Conservation (phyloP, 2,329 filamentous ascomycete species). For the Ophiostoma populinum region DNA sequence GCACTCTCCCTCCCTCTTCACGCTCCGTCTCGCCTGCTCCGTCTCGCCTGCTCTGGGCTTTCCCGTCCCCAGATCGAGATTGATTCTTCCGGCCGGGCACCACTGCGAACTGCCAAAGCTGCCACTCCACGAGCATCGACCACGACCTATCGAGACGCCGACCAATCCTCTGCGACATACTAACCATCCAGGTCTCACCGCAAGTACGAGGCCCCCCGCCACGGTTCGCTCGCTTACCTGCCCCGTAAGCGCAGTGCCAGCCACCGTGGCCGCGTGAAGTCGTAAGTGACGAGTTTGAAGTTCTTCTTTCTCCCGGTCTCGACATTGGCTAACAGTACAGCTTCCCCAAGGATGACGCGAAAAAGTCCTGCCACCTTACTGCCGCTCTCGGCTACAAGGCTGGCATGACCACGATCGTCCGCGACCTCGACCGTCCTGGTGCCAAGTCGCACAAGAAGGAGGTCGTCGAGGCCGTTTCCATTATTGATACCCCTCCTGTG, state of each 20-base stretch:
- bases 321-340: too few relatives aligned
- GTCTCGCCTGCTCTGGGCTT: too few relatives aligned
- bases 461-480: slow-evolving; percentile 72
- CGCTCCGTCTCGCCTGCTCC: too few relatives aligned
- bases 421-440: slow-evolving; percentile 95
- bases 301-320: too few relatives aligned
- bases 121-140: not conserved
- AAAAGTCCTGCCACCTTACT: slow-evolving; percentile 98
- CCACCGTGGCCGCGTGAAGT: slow-evolving; percentile 57
- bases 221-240: slow-evolving; percentile 81
- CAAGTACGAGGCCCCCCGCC: slow-evolving; percentile 70
- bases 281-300: slow-evolving; percentile 39
- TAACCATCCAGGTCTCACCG: slow-evolving; percentile 27
- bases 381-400: slow-evolving; percentile 99
- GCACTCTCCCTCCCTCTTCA: too few relatives aligned
- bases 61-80: too few relatives aligned
- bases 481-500: slow-evolving; percentile 93
- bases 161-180: not conserved
- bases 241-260: slow-evolving; percentile 25
- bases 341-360: slow-evolving; percentile 99
- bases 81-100: too few relatives aligned
- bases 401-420: slow-evolving; percentile 99
- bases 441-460: slow-evolving; percentile 99
- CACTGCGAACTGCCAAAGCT: not conserved
- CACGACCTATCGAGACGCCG: not conserved